Percentiles rank a stretch among this genome's conserved stretches.
These are phyloP conservation scores for Flagelloscypha sp. DNA, from an alignment of 768 basidiomycete genomes.

Conservation along the genomic window DNA sequence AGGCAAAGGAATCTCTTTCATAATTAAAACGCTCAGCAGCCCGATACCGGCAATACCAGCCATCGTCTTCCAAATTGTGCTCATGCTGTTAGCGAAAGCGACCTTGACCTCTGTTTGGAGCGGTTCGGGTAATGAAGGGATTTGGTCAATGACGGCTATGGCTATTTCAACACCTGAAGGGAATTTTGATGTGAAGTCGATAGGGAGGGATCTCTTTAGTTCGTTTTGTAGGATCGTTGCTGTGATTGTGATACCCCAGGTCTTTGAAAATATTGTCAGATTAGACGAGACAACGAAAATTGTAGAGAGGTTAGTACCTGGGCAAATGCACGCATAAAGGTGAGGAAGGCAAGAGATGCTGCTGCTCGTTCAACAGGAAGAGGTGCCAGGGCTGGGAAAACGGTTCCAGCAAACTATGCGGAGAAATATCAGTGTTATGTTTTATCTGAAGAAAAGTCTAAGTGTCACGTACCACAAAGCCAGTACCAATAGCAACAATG, in stretches of 20 bases:
- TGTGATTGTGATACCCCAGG: slow-evolving; percentile 45
- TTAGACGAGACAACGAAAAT: not conserved
- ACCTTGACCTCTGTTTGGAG: slow-evolving; percentile 25
- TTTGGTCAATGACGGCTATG: slow-evolving; percentile 39
- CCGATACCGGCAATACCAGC: slow-evolving; percentile 30
- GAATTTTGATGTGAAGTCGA: slow-evolving; percentile 24
- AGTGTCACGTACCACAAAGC: slow-evolving; percentile 16
- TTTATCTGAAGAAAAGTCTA: too few relatives aligned
- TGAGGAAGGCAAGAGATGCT: slow-evolving; percentile 34
- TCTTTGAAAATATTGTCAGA: slow-evolving; percentile 18
- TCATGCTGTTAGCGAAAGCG: slow-evolving; percentile 34
- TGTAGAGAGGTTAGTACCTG: slow-evolving; percentile 16
- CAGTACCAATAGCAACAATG: slow-evolving; percentile 21
- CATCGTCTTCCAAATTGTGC: slow-evolving; percentile 35
- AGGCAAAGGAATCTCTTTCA: slow-evolving; percentile 26
- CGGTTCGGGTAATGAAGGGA: slow-evolving; percentile 26
- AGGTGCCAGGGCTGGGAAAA: slow-evolving; percentile 42
- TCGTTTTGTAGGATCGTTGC: slow-evolving; percentile 44
- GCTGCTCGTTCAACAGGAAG: slow-evolving; percentile 31
- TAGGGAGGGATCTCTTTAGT: slow-evolving; percentile 32
- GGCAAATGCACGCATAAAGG: slow-evolving; percentile 28
- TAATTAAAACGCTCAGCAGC: slow-evolving; percentile 22
- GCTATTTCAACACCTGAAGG: slow-evolving; percentile 31
- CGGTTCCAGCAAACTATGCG: slow-evolving; percentile 14
- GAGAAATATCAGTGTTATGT: too few relatives aligned